A percentile compares a stretch with the other conserved stretches of the same genome.
These are phyloP conservation scores for Agaricales sp. DNA, from an alignment of 1,284 basidiomycete genomes.

Conservation along the genomic window DNA sequence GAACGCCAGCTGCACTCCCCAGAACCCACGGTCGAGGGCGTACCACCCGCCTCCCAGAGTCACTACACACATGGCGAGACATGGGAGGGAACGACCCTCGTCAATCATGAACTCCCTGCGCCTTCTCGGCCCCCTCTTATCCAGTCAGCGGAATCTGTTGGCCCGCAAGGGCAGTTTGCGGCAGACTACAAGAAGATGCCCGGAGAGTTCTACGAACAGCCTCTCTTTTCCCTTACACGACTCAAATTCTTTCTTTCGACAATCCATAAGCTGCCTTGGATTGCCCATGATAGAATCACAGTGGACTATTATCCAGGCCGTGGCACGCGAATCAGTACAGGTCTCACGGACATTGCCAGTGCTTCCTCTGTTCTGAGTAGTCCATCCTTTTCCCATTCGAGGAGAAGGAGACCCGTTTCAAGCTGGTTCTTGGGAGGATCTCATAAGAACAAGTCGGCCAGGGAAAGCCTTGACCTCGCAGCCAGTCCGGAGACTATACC, in stretches of 20 bases:
- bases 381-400: neutral
- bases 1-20: neutral
- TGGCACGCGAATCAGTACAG: neutral
- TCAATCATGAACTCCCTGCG: neutral
- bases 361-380: neutral
- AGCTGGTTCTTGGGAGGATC: neutral
- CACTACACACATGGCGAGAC: neutral
- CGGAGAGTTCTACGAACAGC: neutral
- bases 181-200: neutral
- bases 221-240: neutral
- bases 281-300: neutral
- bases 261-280: conserved; percentile 1
- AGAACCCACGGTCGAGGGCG: neutral
- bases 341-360: neutral
- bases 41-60: neutral
- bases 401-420: neutral
- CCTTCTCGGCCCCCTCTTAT: neutral
- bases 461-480: neutral
- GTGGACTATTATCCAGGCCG: neutral
- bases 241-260: neutral
- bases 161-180: neutral
- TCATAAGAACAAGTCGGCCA: neutral
- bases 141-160: neutral
- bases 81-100: neutral
- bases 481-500: neutral